Conservation (phyloP, 768 basidiomycete genomes). For the Xerocomellus dryophilus region DNA sequence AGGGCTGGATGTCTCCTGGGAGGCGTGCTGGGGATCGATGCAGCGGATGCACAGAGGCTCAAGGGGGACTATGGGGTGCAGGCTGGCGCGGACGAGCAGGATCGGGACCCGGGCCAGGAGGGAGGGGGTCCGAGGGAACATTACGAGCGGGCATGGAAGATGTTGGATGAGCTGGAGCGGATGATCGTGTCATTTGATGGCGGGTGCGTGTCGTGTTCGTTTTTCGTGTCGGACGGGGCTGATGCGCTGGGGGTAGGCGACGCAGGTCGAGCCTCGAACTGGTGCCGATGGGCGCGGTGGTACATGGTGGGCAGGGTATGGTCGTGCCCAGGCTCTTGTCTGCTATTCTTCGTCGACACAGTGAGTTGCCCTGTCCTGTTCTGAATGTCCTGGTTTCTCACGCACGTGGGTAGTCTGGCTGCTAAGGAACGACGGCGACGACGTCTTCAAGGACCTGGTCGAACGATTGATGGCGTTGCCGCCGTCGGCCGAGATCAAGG, state of each 20-base stretch:
- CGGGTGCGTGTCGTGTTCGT: slow-evolving; percentile 36
- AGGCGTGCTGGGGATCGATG: slow-evolving; percentile 52
- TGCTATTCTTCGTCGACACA: slow-evolving; percentile 60
- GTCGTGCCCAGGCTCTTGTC: slow-evolving; percentile 62
- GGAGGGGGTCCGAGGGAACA: slow-evolving; percentile 47
- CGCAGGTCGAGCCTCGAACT: slow-evolving; percentile 45
- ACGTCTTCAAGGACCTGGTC: slow-evolving; percentile 52
- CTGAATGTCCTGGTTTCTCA: slow-evolving; percentile 7
- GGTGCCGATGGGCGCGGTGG: slow-evolving; percentile 14
- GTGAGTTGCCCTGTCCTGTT: slow-evolving; percentile 40
- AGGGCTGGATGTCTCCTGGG: slow-evolving; percentile 47
- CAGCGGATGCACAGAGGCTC: slow-evolving; percentile 55
- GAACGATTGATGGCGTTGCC: slow-evolving; percentile 57
- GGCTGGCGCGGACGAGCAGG: slow-evolving; percentile 30
- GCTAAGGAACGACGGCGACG: slow-evolving; percentile 53
- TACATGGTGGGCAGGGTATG: slow-evolving; percentile 40
- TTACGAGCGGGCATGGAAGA: slow-evolving; percentile 53
- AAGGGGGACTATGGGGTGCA: slow-evolving; percentile 49
- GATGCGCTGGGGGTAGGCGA: slow-evolving; percentile 28
- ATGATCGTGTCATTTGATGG: slow-evolving; percentile 54
- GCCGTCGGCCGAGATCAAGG: slow-evolving; percentile 56
- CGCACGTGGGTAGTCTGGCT: slow-evolving; percentile 53
- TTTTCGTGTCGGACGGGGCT: neutral
- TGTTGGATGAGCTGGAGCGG: slow-evolving; percentile 61
- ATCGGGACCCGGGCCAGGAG: neutral